Percentiles rank a stretch among this genome's conserved stretches.
Conservation (phyloP, 1,139 yeast genomes). For the Sugiyamaella paludigena region DNA sequence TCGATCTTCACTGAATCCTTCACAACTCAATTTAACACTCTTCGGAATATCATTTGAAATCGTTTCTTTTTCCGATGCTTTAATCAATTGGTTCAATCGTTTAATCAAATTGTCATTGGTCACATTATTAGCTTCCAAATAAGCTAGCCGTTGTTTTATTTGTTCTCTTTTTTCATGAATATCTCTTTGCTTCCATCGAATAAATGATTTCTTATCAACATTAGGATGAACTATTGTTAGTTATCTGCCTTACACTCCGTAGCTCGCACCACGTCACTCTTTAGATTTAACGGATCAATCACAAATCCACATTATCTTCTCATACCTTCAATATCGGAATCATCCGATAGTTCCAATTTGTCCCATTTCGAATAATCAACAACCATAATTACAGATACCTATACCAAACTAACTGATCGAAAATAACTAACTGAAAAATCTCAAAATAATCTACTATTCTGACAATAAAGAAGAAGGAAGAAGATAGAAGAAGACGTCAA, state of each 20-base stretch:
- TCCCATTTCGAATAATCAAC: conserved; percentile 98
- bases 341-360: conserved; percentile 90
- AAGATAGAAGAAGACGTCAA: too few relatives aligned
- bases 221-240: conserved; percentile 77
- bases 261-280: too few relatives aligned
- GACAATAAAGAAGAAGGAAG: too few relatives aligned
- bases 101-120: conserved; percentile 76
- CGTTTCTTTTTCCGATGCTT: conserved; percentile 27
- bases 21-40: conserved; percentile 28
- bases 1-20: conserved; percentile 29
- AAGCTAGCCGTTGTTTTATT: conserved; percentile 70
- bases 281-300: too few relatives aligned
- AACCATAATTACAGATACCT: conserved; percentile 32
- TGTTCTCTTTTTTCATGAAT: conserved; percentile 90
- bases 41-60: conserved; percentile 42
- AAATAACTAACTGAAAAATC: too few relatives aligned
- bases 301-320: neutral
- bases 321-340: conserved; percentile 75
- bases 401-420: too few relatives aligned
- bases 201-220: conserved; percentile 89
- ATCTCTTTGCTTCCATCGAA: conserved; percentile 95
- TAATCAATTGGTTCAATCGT: conserved; percentile 65
- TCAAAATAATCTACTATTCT: too few relatives aligned
- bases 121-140: conserved; percentile 65
- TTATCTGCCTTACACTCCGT: too few relatives aligned